Evolutionary conservation across 148 eudicot genomes (phyloP), one percentile per base, ranked within the genome.

Genomic region (Arbutus unedo): DNA sequence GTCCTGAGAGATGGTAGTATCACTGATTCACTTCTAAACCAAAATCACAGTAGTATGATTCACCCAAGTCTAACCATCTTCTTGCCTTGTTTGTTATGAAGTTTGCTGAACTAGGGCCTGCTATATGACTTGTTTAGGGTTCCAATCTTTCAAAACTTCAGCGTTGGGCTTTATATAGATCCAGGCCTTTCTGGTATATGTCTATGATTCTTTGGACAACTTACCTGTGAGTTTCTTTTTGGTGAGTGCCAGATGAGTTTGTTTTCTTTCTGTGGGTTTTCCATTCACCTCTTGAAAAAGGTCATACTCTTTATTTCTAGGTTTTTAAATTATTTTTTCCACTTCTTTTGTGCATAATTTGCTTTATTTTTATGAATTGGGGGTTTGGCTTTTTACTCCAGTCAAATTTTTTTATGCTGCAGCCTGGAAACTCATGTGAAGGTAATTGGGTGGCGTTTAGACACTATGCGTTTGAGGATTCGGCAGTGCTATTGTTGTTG

Each of bases 381-480:
- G 6, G 18, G 48, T 11, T 4, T 49, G 43, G n/a, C 72, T 23
- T 19, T 53, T 72, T 56, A 81, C 79, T 18, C 54, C 4, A 31
- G 45, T 50, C 6, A 25, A 21, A 1, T 70, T 57, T 18, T 38
- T 3, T 50, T 21, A 31, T 51, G 6, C 59, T 90, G 89, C 92
- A 91, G 94, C 87, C 3, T 91, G 94, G 94, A 88, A 91, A 83
- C 84, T 91, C 51, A 74, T 88, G 88, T 91, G 83, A 90, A 75
- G 87, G 79, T 55, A 57, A 0, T 16, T 31, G 4, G 0, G 47
- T 44, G 81, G 13, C 60, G 54, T 25, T 14, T 15, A 13, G 45
- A 62, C 9, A 62, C 9, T 4, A 66, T 16, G 23, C 15, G 2
- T 8, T 5, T 6, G 8, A 57, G 59, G 54, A 64, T 51, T 53